A percentile compares a stretch with the other conserved stretches of the same genome.
Conservation (phyloP, 495 filamentous ascomycete species). For the Annulohypoxylon maeteangense region DNA sequence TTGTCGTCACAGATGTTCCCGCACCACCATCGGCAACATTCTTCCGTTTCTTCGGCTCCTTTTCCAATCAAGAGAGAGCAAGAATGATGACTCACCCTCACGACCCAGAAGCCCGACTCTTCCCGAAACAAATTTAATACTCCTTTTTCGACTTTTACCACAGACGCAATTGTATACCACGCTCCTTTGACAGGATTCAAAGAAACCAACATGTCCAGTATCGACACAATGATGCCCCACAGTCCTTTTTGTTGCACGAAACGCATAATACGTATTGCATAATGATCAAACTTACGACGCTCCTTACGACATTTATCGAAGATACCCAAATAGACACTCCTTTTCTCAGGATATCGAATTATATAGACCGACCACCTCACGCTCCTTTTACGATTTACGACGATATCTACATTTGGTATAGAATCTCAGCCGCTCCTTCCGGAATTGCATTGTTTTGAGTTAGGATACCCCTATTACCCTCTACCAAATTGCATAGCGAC, state of each 20-base stretch:
- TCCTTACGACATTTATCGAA: conserved; percentile 54
- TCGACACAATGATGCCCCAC: conserved; percentile 58
- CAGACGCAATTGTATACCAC: conserved; percentile 63
- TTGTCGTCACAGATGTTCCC: conserved; percentile 37
- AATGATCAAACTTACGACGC: conserved; percentile 55
- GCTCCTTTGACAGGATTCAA: conserved; percentile 57
- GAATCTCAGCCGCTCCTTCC: conserved; percentile 49
- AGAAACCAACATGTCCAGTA: conserved; percentile 50
- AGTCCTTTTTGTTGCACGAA: conserved; percentile 54
- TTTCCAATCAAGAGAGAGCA: conserved; percentile 45
- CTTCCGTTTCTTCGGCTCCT: conserved; percentile 44
- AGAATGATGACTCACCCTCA: conserved; percentile 26
- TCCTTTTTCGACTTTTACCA: conserved; percentile 46
- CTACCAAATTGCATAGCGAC: conserved; percentile 65
- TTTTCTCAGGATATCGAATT: conserved; percentile 52
- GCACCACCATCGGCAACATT: conserved; percentile 46
- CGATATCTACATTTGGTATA: conserved; percentile 47
- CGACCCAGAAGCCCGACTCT: conserved; percentile 25
- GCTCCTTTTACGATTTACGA: conserved; percentile 50
- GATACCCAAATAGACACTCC: conserved; percentile 61
- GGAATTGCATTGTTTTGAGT: conserved; percentile 49
- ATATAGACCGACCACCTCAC: conserved; percentile 56
- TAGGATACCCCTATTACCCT: conserved; percentile 51
- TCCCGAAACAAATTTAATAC: conserved; percentile 33
- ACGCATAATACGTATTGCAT: conserved; percentile 55